Evolutionary conservation across 2,329 filamentous ascomycete genomes (phyloP).

Genomic region (Botrytis pseudocinerea): DNA sequence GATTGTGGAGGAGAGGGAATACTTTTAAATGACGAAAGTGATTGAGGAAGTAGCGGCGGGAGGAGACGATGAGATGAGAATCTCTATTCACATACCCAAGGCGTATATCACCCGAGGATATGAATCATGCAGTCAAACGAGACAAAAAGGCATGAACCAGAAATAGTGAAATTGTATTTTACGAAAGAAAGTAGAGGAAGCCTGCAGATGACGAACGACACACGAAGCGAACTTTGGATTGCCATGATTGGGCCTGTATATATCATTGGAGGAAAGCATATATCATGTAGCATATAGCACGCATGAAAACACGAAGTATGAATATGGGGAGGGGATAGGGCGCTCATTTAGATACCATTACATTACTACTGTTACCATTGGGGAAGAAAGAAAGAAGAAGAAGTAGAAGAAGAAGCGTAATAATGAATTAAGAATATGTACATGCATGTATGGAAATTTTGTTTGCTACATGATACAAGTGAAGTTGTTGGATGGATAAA

Average conservation of each 20-base stretch:
- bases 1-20: not conserved
- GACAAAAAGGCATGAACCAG: not conserved
- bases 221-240: not conserved
- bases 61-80: not conserved
- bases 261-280: not conserved
- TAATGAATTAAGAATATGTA: not conserved
- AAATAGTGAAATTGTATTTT: not conserved
- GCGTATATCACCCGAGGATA: not conserved
- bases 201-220: not conserved
- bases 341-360: conserved; percentile 1
- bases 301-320: not conserved
- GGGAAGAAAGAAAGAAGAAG: not conserved
- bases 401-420: not conserved
- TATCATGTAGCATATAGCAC: not conserved
- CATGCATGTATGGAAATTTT: not conserved
- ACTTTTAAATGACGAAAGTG: not conserved
- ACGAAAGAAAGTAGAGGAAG: not conserved
- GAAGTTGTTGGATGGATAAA: not conserved
- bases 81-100: not conserved
- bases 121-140: not conserved
- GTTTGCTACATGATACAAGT: not conserved
- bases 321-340: not conserved
- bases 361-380: conserved; percentile 1
- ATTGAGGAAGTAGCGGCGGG: too few species aligned
- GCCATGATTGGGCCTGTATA: not conserved